Evolutionary conservation across 108 stramenopile species (phyloP).

Genomic region (Cylindrotheca fusiformis): DNA sequence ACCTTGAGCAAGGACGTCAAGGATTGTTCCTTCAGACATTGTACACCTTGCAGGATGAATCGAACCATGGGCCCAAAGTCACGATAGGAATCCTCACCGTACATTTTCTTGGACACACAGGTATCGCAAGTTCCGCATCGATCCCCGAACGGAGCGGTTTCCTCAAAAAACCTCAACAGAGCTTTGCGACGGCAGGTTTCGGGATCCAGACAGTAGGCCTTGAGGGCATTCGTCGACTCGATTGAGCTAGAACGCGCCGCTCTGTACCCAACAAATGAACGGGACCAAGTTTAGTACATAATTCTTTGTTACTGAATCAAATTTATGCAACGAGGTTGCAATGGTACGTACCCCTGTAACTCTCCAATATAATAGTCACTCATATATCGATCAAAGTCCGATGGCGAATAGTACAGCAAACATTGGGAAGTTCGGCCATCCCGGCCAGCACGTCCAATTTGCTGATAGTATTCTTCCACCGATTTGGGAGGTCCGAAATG

Average conservation of each 20-base stretch:
- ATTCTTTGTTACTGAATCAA: too few species aligned
- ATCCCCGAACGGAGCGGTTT: constrained; percentile 63
- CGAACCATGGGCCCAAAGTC: constrained; percentile 67
- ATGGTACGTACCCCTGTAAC: constrained; percentile 23
- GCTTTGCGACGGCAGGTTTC: constrained; percentile 61
- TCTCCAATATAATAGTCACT: constrained; percentile 72
- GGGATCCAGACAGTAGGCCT: constrained; percentile 46
- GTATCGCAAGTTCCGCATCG: constrained; percentile 82
- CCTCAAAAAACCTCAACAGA: constrained; percentile 72
- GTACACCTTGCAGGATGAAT: constrained; percentile 46
- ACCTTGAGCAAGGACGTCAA: constrained; percentile 46
- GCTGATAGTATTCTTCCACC: constrained; percentile 95
- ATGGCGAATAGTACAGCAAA: constrained; percentile 53
- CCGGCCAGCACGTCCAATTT: constrained; percentile 92
- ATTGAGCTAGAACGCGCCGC: constrained; percentile 39
- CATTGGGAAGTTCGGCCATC: constrained; percentile 83
- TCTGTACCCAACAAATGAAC: too few species aligned
- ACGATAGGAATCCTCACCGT: constrained; percentile 52
- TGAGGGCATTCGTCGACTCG: constrained; percentile 52
- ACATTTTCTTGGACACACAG: constrained; percentile 35
- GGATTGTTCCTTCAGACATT: constrained; percentile 33
- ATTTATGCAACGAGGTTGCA: too few species aligned
- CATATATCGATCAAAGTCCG: constrained; percentile 69
- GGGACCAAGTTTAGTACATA: too few species aligned
- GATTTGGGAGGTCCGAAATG: constrained; percentile 89